Evolutionary conservation across 768 basidiomycete species (phyloP).

Genomic region (Kwoniella dendrophila): DNA sequence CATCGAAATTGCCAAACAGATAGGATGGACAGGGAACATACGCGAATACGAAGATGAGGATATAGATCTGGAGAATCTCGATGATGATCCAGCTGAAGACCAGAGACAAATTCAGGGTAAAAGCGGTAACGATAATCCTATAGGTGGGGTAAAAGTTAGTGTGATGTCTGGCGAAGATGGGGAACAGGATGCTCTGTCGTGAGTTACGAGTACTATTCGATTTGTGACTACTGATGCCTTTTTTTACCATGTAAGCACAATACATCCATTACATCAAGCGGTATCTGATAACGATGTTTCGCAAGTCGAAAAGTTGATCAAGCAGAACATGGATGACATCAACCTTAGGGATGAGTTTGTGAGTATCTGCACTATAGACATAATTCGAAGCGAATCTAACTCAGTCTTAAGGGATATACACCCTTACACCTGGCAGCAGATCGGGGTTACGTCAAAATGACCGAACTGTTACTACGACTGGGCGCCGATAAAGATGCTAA

Average conservation of each 20-base stretch:
- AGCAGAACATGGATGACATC: slow-evolving; percentile 60
- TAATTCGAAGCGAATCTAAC: background rate
- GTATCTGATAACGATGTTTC: slow-evolving; percentile 65
- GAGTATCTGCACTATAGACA: slow-evolving; percentile 48
- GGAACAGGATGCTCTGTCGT: slow-evolving; percentile 15
- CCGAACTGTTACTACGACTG: slow-evolving; percentile 63
- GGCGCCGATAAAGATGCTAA: slow-evolving; percentile 70
- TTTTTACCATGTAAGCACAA: background rate
- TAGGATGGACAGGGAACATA: slow-evolving; percentile 40
- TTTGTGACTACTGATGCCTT: background rate
- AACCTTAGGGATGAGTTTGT: slow-evolving; percentile 75
- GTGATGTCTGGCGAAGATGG: slow-evolving; percentile 28
- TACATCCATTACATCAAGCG: slow-evolving; percentile 62
- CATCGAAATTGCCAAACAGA: slow-evolving; percentile 36
- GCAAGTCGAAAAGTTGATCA: slow-evolving; percentile 58
- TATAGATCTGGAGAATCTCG: slow-evolving; percentile 27
- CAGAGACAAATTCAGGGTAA: background rate
- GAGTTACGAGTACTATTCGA: background rate
- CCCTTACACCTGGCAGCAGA: slow-evolving; percentile 85
- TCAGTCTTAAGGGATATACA: slow-evolving; percentile 72
- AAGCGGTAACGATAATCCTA: slow-evolving; percentile 21
- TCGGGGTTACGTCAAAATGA: slow-evolving; percentile 67
- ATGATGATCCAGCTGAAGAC: slow-evolving; percentile 6
- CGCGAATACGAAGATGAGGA: slow-evolving; percentile 25
- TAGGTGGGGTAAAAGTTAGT: slow-evolving; percentile 46